Conservation (phyloP, 345 rosid genomes). For the Moringa oleifera region DNA sequence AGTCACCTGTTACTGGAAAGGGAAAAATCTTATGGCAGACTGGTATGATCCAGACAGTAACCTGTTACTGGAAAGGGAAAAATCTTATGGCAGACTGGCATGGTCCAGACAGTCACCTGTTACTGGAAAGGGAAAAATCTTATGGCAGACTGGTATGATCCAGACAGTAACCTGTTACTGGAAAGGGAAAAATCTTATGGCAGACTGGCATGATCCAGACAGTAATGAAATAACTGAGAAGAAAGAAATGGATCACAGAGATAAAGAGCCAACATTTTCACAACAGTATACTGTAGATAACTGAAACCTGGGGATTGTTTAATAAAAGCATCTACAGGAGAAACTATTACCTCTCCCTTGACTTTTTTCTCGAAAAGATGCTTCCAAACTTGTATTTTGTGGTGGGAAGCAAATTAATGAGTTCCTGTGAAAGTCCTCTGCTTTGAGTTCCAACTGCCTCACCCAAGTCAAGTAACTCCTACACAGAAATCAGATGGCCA, state of each 20-base stretch:
- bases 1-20: too few relatives aligned
- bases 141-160: too few relatives aligned
- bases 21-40: neutral
- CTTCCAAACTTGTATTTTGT: slow-evolving; percentile 53
- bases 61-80: too few relatives aligned
- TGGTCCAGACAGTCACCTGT: too few relatives aligned
- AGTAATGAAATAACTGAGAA: neutral
- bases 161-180: too few relatives aligned
- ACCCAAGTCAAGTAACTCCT: slow-evolving; percentile 64
- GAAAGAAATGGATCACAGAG: neutral
- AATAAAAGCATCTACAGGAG: slow-evolving; percentile 4
- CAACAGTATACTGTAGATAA: slow-evolving; percentile 1
- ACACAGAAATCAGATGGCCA: slow-evolving; percentile 5
- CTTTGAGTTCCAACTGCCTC: slow-evolving; percentile 65
- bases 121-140: too few relatives aligned
- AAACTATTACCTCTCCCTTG: slow-evolving; percentile 46
- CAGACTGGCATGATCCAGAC: too few relatives aligned
- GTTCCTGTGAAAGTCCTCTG: slow-evolving; percentile 56
- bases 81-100: too few relatives aligned
- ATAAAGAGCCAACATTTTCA: neutral
- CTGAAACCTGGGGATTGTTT: neutral
- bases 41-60: too few relatives aligned
- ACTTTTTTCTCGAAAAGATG: slow-evolving; percentile 48
- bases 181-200: too few relatives aligned
- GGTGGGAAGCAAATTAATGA: slow-evolving; percentile 54